Conservation (phyloP, 1,139 yeast species). For the Pichia sp. region DNA sequence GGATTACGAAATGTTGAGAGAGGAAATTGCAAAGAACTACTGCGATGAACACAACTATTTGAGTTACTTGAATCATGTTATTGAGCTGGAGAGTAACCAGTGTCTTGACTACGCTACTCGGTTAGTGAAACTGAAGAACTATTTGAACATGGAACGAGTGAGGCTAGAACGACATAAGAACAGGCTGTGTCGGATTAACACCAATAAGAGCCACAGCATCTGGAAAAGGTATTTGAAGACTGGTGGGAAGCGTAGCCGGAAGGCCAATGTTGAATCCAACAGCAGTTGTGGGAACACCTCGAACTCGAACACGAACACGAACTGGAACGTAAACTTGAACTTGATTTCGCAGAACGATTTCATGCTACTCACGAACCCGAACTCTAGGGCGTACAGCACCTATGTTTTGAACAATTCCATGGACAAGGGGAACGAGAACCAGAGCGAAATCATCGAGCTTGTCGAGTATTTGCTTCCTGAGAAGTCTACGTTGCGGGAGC, state of each 20-base stretch:
- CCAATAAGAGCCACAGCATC: slow-evolving; percentile 12
- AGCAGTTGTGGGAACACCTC: background rate
- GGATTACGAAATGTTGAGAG: slow-evolving; percentile 31
- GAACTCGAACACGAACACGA: background rate
- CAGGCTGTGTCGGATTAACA: slow-evolving; percentile 11
- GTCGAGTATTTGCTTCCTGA: slow-evolving; percentile 18
- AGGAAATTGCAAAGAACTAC: slow-evolving; percentile 26
- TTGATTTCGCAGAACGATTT: slow-evolving; percentile 13
- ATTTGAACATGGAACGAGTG: slow-evolving; percentile 22
- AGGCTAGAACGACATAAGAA: slow-evolving; percentile 10
- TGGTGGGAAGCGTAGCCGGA: background rate
- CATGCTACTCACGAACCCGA: slow-evolving; percentile 24
- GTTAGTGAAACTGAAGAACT: slow-evolving; percentile 32
- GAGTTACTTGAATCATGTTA: slow-evolving; percentile 25
- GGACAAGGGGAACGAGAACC: slow-evolving; percentile 19
- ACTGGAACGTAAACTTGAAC: background rate
- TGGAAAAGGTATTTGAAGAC: slow-evolving; percentile 15
- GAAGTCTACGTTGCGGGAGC: slow-evolving; percentile 11
- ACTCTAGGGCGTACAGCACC: slow-evolving; percentile 25
- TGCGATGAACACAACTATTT: slow-evolving; percentile 26
- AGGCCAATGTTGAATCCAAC: background rate
- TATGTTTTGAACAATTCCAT: slow-evolving; percentile 25
- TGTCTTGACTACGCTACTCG: slow-evolving; percentile 28
- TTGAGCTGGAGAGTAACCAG: slow-evolving; percentile 28
- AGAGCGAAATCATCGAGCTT: slow-evolving; percentile 19